Conservation (phyloP, 2,329 filamentous ascomycete species). For the Lizonia empirigonia region DNA sequence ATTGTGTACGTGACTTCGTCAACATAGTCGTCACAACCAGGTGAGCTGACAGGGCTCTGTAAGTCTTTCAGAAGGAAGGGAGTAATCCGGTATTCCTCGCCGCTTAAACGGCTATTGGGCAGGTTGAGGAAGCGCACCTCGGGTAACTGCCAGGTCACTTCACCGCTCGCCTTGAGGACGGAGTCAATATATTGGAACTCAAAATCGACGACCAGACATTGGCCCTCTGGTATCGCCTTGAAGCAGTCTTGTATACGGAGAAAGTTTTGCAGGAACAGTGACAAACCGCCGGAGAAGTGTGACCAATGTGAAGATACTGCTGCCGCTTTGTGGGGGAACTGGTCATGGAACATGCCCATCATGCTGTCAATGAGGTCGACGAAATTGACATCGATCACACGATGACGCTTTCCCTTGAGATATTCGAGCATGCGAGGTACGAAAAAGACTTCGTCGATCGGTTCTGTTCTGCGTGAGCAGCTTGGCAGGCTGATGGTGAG, state of each 20-base stretch:
- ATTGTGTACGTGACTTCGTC: conserved; percentile 21
- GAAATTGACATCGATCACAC: conserved; percentile 30
- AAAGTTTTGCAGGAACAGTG: conserved; percentile 38
- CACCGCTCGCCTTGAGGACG: conserved; percentile 20
- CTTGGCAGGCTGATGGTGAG: too few relatives aligned
- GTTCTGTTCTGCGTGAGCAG: conserved; percentile 13
- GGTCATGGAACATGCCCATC: conserved; percentile 30
- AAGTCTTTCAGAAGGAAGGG: conserved; percentile 12
- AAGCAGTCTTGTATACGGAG: conserved; percentile 45
- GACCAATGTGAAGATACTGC: conserved; percentile 30
- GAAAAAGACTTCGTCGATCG: conserved; percentile 12
- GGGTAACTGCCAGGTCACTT: conserved; percentile 32
- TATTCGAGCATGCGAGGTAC: conserved; percentile 20
- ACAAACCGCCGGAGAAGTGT: conserved; percentile 29
- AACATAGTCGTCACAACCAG: conserved; percentile 2
- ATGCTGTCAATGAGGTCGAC: conserved; percentile 33
- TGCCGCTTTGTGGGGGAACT: conserved; percentile 1
- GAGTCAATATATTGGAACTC: conserved; percentile 9
- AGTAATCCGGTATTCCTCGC: conserved; percentile 30
- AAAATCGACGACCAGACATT: conserved; percentile 25
- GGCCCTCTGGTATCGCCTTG: conserved; percentile 16
- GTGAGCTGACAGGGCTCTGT: neutral
- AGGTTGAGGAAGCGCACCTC: conserved; percentile 26
- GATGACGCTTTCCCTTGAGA: conserved; percentile 5
- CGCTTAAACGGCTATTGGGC: conserved; percentile 11